phyloP scores from a whole-genome alignment of 2,329 filamentous ascomycete species.

The Pseudogymnoascus sp. region DNA sequence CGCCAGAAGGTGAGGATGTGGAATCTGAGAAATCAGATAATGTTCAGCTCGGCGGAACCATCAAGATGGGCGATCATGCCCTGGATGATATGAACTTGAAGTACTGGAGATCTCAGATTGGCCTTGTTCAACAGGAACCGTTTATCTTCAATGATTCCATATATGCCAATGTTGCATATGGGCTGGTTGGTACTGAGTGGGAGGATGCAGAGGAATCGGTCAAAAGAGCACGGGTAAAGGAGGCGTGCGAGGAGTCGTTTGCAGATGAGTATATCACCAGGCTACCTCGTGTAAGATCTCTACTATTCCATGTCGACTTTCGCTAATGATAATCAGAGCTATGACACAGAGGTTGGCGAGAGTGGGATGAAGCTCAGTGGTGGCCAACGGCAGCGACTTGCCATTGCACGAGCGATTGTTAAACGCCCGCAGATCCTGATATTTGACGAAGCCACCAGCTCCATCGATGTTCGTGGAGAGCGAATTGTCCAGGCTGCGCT shows the following conservation, averaged over 20 bases:
- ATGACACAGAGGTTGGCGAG: conserved; percentile 68
- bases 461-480: conserved; percentile 47
- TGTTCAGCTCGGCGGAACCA: conserved; percentile 41
- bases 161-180: conserved; percentile 52
- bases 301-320: background rate
- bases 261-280: conserved; percentile 61
- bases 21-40: conserved; percentile 23
- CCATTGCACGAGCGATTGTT: conserved; percentile 67
- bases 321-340: conserved; percentile 40
- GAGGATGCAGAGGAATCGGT: conserved; percentile 44
- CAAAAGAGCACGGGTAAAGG: conserved; percentile 50
- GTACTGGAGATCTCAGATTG: conserved; percentile 52
- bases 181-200: conserved; percentile 45
- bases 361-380: conserved; percentile 69
- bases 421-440: conserved; percentile 63
- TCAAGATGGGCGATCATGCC: conserved; percentile 45
- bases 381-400: conserved; percentile 78
- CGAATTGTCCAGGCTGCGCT: conserved; percentile 46
- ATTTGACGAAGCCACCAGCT: conserved; percentile 69
- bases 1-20: conserved; percentile 42
- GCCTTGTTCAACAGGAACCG: conserved; percentile 60
- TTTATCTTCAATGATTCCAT: conserved; percentile 61
- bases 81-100: conserved; percentile 53
- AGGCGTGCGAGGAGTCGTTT: conserved; percentile 59
- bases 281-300: conserved; percentile 42